Evolutionary conservation across 345 rosid genomes (phyloP), one percentile per base, ranked within the genome.

Genomic region (Arabidopsis arenosa): DNA sequence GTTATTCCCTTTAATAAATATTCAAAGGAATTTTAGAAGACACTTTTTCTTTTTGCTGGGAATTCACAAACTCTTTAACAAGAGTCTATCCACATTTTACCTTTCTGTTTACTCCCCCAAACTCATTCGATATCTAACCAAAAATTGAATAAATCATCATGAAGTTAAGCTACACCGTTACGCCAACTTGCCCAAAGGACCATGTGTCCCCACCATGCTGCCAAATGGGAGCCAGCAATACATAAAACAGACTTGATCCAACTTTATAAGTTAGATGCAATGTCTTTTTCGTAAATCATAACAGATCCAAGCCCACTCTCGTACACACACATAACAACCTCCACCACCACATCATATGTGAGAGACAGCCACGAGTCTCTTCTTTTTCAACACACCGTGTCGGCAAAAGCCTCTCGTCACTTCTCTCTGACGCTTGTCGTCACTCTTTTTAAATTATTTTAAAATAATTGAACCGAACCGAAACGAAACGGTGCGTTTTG

Each of bases 231-330:
- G 79, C 59, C 79, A 66, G 59, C 73, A 36, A 36, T 74, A 17
- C 0, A 28, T 28, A 28, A 56, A 56, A 6, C 15, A 14, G n/a
- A 47, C 53, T 28, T 28, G 21, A 51, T 51, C 48, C 69, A 72
- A 49, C 62, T 62, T 4, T 1, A 72, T 33, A 23, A 56, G n/a
- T 12, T 10, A 36, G 73, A 43, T 6, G 56, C 17, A 53, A 77
- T 78, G 84, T 36, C 77, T 55, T 36, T 66, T 66, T 78, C 44
- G 82, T 70, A 74, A 81, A 41, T 74, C 2, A 14, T 2, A n/a
- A 26, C 17, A 78, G 82, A 81, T 74, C 84, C 39, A 70, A 64
- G 47, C 23, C 66, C 7, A 41, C 9, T 21, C 15, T 14, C 7
- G 0, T 69, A 30, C 9, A 1, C 26, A 1, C 26, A 32, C 26